These are phyloP conservation scores for Pholiota molesta DNA, from an alignment of 768 basidiomycete genomes.

Conservation along the genomic window DNA sequence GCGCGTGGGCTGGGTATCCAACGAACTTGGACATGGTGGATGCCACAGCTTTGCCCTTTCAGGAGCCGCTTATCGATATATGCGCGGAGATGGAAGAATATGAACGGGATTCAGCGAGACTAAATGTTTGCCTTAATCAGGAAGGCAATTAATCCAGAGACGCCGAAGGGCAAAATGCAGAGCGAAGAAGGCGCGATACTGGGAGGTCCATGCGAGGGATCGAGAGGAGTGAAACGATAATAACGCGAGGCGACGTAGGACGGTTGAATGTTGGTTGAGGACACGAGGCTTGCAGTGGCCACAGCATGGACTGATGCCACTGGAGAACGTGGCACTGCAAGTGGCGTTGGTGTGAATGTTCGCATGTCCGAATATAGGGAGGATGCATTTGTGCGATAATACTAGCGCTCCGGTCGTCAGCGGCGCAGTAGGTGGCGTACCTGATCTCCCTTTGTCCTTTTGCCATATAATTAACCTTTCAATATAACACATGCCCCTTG, in stretches of 20 bases:
- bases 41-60: conserved; percentile 6
- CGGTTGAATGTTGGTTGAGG: too few relatives aligned
- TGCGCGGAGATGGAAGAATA: conserved; percentile 1
- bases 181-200: too few relatives aligned
- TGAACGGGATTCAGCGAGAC: background rate
- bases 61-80: background rate
- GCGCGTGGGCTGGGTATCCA: background rate
- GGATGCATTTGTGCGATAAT: conserved; percentile 3
- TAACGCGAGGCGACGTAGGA: too few relatives aligned
- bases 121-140: conserved; percentile 2
- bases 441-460: conserved; percentile 36
- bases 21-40: background rate
- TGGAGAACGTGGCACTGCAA: background rate
- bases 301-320: too few relatives aligned
- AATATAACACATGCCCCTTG: conserved; percentile 32
- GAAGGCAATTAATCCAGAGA: background rate
- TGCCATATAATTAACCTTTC: conserved; percentile 29
- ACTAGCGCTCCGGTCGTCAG: conserved; percentile 28
- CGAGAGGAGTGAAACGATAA: too few relatives aligned
- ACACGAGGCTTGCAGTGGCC: too few relatives aligned
- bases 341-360: conserved; percentile 16
- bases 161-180: too few relatives aligned
- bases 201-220: too few relatives aligned
- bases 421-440: conserved; percentile 32
- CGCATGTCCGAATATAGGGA: conserved; percentile 20